Conservation (phyloP, 805 yeast species). For the Ogataea glucozyma region DNA sequence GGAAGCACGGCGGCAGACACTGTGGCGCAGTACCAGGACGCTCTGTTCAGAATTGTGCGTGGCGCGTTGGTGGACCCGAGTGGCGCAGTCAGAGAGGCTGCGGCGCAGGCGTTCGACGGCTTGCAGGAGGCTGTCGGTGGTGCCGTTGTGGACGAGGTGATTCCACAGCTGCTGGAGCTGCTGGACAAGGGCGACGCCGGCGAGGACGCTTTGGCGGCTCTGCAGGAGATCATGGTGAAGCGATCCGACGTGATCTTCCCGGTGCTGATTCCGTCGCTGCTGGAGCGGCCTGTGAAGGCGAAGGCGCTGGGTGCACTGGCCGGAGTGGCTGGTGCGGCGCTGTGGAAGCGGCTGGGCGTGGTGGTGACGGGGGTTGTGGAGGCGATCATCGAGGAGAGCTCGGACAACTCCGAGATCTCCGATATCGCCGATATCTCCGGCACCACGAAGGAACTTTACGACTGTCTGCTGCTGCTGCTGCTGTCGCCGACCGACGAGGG, state of each 20-base stretch:
- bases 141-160: slow-evolving; percentile 80
- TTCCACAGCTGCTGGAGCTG: slow-evolving; percentile 78
- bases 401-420: slow-evolving; percentile 20
- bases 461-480: slow-evolving; percentile 66
- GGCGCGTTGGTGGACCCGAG: slow-evolving; percentile 76
- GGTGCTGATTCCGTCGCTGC: slow-evolving; percentile 79
- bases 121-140: slow-evolving; percentile 82
- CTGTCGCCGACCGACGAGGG: slow-evolving; percentile 80
- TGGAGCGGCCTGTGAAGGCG: slow-evolving; percentile 87
- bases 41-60: slow-evolving; percentile 73
- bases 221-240: slow-evolving; percentile 88
- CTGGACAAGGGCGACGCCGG: slow-evolving; percentile 52
- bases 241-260: slow-evolving; percentile 93
- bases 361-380: slow-evolving; percentile 75
- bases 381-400: slow-evolving; percentile 42
- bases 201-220: slow-evolving; percentile 79
- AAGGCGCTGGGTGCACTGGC: slow-evolving; percentile 83
- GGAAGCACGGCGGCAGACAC: slow-evolving; percentile 67
- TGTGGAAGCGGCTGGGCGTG: slow-evolving; percentile 68
- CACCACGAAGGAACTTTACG: slow-evolving; percentile 52
- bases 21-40: slow-evolving; percentile 62
- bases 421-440: slow-evolving; percentile 2
- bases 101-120: slow-evolving; percentile 87
- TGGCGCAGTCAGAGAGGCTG: slow-evolving; percentile 79
- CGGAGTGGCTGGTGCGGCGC: slow-evolving; percentile 83